Evolutionary conservation across 495 filamentous ascomycete genomes (phyloP).

Genomic region (Entonaema liquescens): DNA sequence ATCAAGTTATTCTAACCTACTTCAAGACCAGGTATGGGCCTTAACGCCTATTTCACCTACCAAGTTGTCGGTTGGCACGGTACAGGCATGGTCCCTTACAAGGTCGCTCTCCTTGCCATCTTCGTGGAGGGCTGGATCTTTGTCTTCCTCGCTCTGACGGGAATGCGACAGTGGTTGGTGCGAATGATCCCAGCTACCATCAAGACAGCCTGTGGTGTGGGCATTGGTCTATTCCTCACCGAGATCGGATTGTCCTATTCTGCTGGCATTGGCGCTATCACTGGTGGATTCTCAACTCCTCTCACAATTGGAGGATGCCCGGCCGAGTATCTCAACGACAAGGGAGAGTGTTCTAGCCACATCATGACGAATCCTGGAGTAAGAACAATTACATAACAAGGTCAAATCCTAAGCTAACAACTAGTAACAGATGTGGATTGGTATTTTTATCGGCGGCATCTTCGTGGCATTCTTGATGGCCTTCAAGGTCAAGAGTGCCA

Average conservation of each 20-base stretch:
- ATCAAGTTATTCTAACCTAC: slow-evolving; percentile 33
- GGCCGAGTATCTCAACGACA: slow-evolving; percentile 48
- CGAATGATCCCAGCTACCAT: slow-evolving; percentile 80
- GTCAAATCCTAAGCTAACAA: slow-evolving; percentile 26
- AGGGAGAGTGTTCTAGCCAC: slow-evolving; percentile 51
- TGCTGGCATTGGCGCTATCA: slow-evolving; percentile 79
- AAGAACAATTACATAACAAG: slow-evolving; percentile 13
- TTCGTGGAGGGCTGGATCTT: slow-evolving; percentile 80
- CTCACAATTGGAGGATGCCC: slow-evolving; percentile 75
- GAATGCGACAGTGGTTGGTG: slow-evolving; percentile 86
- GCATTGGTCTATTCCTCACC: slow-evolving; percentile 81
- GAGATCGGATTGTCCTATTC: slow-evolving; percentile 79
- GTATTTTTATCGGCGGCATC: slow-evolving; percentile 79
- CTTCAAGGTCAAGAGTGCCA: slow-evolving; percentile 79
- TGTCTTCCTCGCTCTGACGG: slow-evolving; percentile 71
- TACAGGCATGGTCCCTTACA: slow-evolving; percentile 70
- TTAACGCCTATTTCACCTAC: slow-evolving; percentile 89
- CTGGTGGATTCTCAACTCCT: slow-evolving; percentile 64
- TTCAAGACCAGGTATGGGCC: slow-evolving; percentile 75
- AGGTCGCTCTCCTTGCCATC: slow-evolving; percentile 78
- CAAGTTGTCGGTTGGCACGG: slow-evolving; percentile 82
- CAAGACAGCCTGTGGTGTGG: slow-evolving; percentile 81
- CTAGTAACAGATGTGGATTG: slow-evolving; percentile 71
- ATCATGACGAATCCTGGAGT: slow-evolving; percentile 76
- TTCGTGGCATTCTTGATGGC: slow-evolving; percentile 80